Percentiles rank a stretch among this genome's conserved stretches.
Evolutionary conservation across 1,284 basidiomycete genomes (phyloP).

Genomic region (Ustilago xerochloae): DNA sequence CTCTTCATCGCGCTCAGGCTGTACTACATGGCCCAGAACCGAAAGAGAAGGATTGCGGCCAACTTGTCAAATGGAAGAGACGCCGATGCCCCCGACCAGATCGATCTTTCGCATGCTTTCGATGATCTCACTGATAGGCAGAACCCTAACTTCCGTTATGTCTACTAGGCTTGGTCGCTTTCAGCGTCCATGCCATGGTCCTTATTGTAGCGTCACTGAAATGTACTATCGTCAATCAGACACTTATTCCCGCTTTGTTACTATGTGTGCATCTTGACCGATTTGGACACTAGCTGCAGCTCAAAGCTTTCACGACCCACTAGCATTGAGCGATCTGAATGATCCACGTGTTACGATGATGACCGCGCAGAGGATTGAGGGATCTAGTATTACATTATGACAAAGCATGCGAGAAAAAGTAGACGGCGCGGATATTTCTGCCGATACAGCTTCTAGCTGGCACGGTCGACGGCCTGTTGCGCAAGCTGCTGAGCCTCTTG

Average conservation of each 20-base stretch:
- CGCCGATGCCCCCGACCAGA: constrained; percentile 32
- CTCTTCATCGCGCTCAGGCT: constrained; percentile 70
- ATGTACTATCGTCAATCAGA: too few relatives aligned
- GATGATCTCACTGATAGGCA: constrained; percentile 43
- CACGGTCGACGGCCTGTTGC: constrained; percentile 22
- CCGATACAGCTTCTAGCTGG: constrained; percentile 2
- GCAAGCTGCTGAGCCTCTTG: constrained; percentile 43
- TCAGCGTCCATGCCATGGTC: too few relatives aligned
- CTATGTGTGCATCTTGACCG: too few relatives aligned
- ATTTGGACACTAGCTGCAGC: too few relatives aligned
- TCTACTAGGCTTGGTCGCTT: too few relatives aligned
- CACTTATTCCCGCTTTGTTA: too few relatives aligned
- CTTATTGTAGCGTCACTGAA: too few relatives aligned
- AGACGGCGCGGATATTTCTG: too few relatives aligned
- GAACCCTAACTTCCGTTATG: constrained; percentile 47
- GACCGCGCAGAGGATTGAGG: too few relatives aligned
- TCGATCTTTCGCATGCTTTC: constrained; percentile 39
- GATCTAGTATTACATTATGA: constrained; percentile 1
- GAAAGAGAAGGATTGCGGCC: constrained; percentile 53
- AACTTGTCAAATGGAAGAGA: constrained; percentile 27
- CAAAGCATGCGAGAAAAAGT: too few relatives aligned
- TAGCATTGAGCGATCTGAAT: neutral
- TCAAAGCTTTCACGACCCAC: neutral
- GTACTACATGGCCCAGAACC: constrained; percentile 72
- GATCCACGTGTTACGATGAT: too few relatives aligned